Conservation (phyloP, 805 yeast species). For the Wickerhamiella sergipiensis region DNA sequence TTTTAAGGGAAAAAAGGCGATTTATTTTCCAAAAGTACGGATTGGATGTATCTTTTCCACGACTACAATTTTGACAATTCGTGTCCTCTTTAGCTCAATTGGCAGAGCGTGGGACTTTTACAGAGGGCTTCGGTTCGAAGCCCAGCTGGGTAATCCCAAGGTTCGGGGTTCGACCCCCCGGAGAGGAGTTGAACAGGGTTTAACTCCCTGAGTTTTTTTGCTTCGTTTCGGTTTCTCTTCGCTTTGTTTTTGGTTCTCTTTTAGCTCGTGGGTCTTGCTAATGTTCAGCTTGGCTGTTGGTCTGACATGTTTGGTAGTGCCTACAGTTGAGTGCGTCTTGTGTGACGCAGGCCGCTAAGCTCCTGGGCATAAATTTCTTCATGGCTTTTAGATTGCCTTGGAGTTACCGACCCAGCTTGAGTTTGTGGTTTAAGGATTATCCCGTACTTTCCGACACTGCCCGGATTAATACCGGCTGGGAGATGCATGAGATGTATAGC, state of each 20-base stretch:
- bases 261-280: too few relatives aligned
- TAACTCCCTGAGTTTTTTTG: not conserved
- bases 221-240: not conserved
- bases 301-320: too few relatives aligned
- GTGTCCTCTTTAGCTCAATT: conserved; percentile 20
- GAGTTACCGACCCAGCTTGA: too few relatives aligned
- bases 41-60: not conserved
- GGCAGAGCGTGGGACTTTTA: conserved; percentile 24
- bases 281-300: too few relatives aligned
- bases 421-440: too few relatives aligned
- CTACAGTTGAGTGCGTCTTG: too few relatives aligned
- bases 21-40: not conserved
- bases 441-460: too few relatives aligned
- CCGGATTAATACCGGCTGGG: too few relatives aligned
- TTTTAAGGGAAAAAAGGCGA: too few relatives aligned
- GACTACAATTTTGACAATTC: not conserved
- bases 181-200: conserved; percentile 12
- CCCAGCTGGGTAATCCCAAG: conserved; percentile 18
- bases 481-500: not conserved
- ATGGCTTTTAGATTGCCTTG: too few relatives aligned
- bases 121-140: conserved; percentile 21
- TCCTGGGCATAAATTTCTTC: too few relatives aligned
- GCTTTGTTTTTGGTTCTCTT: not conserved
- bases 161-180: conserved; percentile 21
- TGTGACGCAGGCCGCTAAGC: too few relatives aligned